Evolutionary conservation across 768 basidiomycete species (phyloP), one percentile per base, ranked within the genome.

Genomic region (Tricholoma saponaceum): DNA sequence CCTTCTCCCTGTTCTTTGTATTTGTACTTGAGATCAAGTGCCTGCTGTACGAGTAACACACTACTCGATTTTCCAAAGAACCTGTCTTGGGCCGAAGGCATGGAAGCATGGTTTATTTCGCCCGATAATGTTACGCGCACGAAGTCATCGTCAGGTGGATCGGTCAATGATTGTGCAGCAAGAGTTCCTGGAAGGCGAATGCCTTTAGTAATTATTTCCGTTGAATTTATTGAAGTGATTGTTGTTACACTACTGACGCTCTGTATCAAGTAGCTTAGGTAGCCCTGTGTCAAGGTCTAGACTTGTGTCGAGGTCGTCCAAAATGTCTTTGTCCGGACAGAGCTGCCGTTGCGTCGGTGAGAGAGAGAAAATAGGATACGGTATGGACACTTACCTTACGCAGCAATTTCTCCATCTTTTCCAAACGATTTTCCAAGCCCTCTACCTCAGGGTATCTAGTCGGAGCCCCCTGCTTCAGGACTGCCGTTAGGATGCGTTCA

Each of bases 321-420:
- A 75, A 33, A 86, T 77, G 54, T 85, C 80, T 46, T 82, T 80
- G 51, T 87, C 83, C 12, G 87, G 86, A 62, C 82, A 84, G 39
- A 89, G 74, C 87, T 89, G 51, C 23, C 23, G n/a, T 16, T 12
- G 39, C 18, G 25, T 9, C 13, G 18, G 14, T 10, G 3, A 51
- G 37, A 16, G 5, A 16, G 14, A 22, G 23, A 55, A 25, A 16
- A 37, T 13, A 47, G 22, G 35, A 35, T 39, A 33, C 32, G 41
- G 23, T n/a, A 18, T 3, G 18, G 23, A 5, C 30, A 20, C 37
- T 47, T 57, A 78, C 77, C 60, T 67, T 69, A 47, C 64, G 69
- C n/a, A 86, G 69, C 16, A 87, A 76, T 44, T 75, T 79, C 60
- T 87, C 84, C 72, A 87, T 75, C 64, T 83, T 85, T 58, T 81